These are phyloP conservation scores for Epichloe gansuensis DNA, from an alignment of 2,329 filamentous ascomycete genomes.

Conservation along the genomic window DNA sequence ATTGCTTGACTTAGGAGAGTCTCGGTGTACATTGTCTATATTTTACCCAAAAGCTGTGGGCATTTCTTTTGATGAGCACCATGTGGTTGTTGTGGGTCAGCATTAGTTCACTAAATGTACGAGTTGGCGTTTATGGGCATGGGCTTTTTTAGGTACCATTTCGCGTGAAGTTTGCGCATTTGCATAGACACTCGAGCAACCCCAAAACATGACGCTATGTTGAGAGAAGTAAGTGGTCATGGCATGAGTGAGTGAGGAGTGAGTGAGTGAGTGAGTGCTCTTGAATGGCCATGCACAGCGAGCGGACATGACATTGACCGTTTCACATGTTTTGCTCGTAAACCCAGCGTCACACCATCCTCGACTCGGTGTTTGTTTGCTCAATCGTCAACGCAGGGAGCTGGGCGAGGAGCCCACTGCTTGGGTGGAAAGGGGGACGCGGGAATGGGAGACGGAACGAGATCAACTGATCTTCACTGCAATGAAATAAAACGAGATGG, in stretches of 20 bases:
- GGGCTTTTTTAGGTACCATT: neutral
- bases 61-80: neutral
- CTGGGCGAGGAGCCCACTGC: no score
- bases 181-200: neutral
- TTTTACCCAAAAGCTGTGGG: neutral
- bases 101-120: slow-evolving; percentile 1
- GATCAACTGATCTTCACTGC: no score
- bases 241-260: no score
- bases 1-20: neutral
- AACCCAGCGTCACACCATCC: slow-evolving; percentile 1
- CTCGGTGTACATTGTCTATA: neutral
- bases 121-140: neutral
- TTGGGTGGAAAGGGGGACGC: no score
- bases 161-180: neutral
- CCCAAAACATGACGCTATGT: no score
- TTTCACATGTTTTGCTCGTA: neutral
- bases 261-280: neutral
- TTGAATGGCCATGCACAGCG: neutral
- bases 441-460: no score
- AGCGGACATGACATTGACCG: neutral
- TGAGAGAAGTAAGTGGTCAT: no score
- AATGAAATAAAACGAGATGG: no score
- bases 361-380: neutral
- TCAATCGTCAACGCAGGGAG: neutral
- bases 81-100: neutral